Evolutionary conservation across 805 yeast species (phyloP), one percentile per base, ranked within the genome.

Genomic region (Kluyveromyces siamensis): DNA sequence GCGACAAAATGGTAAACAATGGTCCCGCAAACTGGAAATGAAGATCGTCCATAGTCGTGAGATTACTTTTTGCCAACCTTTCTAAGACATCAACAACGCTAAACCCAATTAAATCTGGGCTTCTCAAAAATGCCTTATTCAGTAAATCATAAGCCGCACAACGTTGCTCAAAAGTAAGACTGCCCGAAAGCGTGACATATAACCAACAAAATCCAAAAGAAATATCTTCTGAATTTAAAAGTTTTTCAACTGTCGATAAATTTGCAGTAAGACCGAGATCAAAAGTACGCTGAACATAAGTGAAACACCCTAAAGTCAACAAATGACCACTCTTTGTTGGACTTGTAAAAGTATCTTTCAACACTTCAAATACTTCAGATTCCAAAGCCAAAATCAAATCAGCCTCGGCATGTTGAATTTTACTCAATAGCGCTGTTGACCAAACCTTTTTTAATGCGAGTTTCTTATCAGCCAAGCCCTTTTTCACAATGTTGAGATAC

Each of bases 381-480:
- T 58, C 58, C 10, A 66, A 55, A 2, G 50, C 52, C 14, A 55
- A 55, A 8, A 72, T 35, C 2, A 66, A 18, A 40, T 78, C 84
- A 1, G 67, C 65, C 17, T 74, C 62, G 0, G 74, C 61, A 3
- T 55, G 41, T 16, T 35, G 35, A 16, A 57, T 52, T 38, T 51
- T 48, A 13, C 47, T 45, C 42, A 63, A 48, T 25, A 84, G 58
- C 36, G 77, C 65, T 37, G 72, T 59, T 48, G 75, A 73, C 97
- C 97, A 91, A 18, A 79, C 67, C 58, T 78, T 79, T 55, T 84
- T 76, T 21, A 86, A 64, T 33, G 76, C 76, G 11, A 74, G 65
- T 54, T 85, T 86, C 56, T 84, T 74, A 37, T 86, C 90, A 13
- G 66, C 61, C 13, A 88, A 67, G 0, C 96, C 96, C 16, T 71